Percentiles rank a stretch among this genome's conserved stretches.
These are phyloP conservation scores for Citrus trifoliata DNA, from an alignment of 345 rosid genomes.

Conservation along the genomic window DNA sequence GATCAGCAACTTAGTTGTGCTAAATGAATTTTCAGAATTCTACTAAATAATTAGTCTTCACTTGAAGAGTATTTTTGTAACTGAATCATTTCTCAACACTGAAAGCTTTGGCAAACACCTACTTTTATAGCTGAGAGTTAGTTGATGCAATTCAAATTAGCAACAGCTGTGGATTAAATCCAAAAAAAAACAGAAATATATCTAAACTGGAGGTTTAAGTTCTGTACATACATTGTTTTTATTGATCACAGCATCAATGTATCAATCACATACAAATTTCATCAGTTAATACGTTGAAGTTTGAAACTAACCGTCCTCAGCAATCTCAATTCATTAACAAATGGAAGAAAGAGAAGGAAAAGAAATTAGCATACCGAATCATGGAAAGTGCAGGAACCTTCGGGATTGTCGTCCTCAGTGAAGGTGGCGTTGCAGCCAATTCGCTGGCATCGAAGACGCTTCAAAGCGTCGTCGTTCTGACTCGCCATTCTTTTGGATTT, in stretches of 20 bases:
- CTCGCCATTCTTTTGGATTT: slow-evolving; percentile 32
- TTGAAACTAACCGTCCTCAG: background rate
- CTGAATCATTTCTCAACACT: background rate
- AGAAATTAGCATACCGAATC: slow-evolving; percentile 40
- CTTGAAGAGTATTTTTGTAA: background rate
- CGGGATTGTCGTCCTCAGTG: slow-evolving; percentile 79
- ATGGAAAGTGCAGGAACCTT: slow-evolving; percentile 81
- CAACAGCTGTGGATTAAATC: background rate
- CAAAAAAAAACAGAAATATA: background rate
- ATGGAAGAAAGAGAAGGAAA: background rate
- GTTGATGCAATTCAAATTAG: background rate
- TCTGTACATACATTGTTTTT: background rate
- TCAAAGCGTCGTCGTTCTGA: slow-evolving; percentile 27
- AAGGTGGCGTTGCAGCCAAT: slow-evolving; percentile 82
- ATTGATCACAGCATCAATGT: background rate
- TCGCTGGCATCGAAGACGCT: slow-evolving; percentile 76
- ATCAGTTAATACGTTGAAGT: background rate
- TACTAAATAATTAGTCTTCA: background rate
- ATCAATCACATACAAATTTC: background rate
- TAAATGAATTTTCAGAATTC: background rate
- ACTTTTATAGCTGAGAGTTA: background rate
- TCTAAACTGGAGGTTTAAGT: background rate
- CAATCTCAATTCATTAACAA: background rate
- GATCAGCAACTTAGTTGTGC: background rate
- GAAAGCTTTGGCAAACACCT: background rate